A percentile compares a stretch with the other conserved stretches of the same genome.
Conservation (phyloP, 1,284 basidiomycete genomes). For the Microbotryum intermedium region DNA sequence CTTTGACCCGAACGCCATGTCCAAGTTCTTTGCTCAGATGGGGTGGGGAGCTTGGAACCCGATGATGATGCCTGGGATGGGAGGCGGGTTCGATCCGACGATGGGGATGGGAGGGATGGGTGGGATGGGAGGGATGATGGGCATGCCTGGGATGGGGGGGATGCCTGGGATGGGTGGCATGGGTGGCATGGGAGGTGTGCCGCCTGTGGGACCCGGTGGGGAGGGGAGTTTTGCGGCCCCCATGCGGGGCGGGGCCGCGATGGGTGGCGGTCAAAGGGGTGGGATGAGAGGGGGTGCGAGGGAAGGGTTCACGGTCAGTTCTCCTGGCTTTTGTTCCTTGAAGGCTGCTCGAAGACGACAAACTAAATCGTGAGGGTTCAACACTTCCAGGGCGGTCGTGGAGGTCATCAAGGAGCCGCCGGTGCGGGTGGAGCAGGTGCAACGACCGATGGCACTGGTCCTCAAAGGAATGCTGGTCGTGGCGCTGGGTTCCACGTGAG, state of each 20-base stretch:
- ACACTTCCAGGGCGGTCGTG: conserved; percentile 19
- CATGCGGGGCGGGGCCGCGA: conserved; percentile 7
- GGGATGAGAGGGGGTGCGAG: conserved; percentile 42
- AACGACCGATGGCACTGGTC: conserved; percentile 9
- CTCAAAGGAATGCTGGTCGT: conserved; percentile 13
- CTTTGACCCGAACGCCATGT: conserved; percentile 47
- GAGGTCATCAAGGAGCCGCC: conserved; percentile 7
- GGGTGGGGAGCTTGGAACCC: conserved; percentile 35
- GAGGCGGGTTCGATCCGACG: conserved; percentile 15
- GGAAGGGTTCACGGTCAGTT: conserved; percentile 19
- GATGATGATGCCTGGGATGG: conserved; percentile 36
- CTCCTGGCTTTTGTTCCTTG: background rate
- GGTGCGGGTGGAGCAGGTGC: conserved; percentile 6
- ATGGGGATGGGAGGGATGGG: conserved; percentile 40
- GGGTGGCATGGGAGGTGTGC: conserved; percentile 40
- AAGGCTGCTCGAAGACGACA: too few species aligned
- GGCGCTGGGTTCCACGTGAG: conserved; percentile 24
- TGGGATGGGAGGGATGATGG: conserved; percentile 11
- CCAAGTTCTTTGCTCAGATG: conserved; percentile 49
- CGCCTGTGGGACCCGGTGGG: conserved; percentile 32
- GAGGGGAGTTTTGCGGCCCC: conserved; percentile 10
- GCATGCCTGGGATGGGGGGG: conserved; percentile 21
- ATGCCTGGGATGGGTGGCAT: conserved; percentile 39
- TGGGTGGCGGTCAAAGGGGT: conserved; percentile 26
- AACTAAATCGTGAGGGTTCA: background rate